Percentiles rank a stretch among this genome's conserved stretches.
These are phyloP conservation scores for Penicillium samsonianum DNA, from an alignment of 495 filamentous ascomycete species.

Conservation along the genomic window DNA sequence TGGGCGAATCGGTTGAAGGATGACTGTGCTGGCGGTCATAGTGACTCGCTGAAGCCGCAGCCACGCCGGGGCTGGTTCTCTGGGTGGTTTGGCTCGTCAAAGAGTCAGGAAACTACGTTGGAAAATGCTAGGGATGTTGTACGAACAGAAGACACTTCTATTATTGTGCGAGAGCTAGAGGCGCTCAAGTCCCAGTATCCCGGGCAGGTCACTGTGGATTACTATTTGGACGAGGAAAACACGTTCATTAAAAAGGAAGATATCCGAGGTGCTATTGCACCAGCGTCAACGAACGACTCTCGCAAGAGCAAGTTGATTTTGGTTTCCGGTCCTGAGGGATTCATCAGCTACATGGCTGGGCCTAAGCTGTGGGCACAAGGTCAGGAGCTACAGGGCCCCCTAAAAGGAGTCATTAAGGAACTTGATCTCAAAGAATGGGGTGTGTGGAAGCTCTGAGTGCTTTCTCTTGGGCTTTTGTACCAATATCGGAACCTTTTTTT, in stretches of 20 bases:
- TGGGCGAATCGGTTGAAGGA: slow-evolving; percentile 66
- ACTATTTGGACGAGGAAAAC: slow-evolving; percentile 78
- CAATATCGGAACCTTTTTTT: slow-evolving; percentile 6
- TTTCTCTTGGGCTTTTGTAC: slow-evolving; percentile 8
- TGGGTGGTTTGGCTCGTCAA: slow-evolving; percentile 28
- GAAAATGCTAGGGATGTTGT: neutral
- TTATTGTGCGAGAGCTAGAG: slow-evolving; percentile 64
- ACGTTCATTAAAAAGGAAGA: slow-evolving; percentile 58
- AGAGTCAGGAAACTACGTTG: neutral
- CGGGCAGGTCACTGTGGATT: slow-evolving; percentile 60
- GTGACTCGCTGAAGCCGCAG: slow-evolving; percentile 27
- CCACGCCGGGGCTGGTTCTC: slow-evolving; percentile 36
- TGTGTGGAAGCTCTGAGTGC: slow-evolving; percentile 61
- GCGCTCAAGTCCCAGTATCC: slow-evolving; percentile 56
- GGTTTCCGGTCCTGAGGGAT: slow-evolving; percentile 88
- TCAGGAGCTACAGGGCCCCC: slow-evolving; percentile 67
- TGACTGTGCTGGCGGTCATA: slow-evolving; percentile 56
- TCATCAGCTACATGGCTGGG: slow-evolving; percentile 77
- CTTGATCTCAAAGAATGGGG: slow-evolving; percentile 57
- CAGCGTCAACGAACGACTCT: slow-evolving; percentile 21
- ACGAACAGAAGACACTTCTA: slow-evolving; percentile 20
- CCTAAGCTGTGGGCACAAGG: slow-evolving; percentile 72
- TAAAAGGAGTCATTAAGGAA: slow-evolving; percentile 56
- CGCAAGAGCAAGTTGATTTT: slow-evolving; percentile 62
- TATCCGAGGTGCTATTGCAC: slow-evolving; percentile 41